phyloP scores from a whole-genome alignment of 2,329 filamentous ascomycete genomes.

The Trichophyton rubrum region DNA sequence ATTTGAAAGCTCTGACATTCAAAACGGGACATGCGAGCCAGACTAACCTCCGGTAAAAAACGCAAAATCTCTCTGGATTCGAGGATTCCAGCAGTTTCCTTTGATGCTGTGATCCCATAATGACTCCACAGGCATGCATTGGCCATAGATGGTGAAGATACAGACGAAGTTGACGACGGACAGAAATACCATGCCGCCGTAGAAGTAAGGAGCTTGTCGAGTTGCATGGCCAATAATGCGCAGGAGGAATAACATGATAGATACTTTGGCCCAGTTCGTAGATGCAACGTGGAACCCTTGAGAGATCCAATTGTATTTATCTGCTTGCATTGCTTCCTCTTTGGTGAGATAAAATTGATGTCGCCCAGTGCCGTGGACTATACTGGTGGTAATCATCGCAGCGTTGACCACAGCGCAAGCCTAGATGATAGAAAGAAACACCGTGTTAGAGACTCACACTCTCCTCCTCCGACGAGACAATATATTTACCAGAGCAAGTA shows the following conservation, averaged over 20 bases:
- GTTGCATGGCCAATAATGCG: constrained; percentile 9
- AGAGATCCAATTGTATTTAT: constrained; percentile 10
- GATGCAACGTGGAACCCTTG: constrained; percentile 9
- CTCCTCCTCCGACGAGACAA: neutral
- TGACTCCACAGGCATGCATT: constrained; percentile 6
- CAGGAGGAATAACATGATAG: constrained; percentile 9
- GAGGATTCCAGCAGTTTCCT: constrained; percentile 7
- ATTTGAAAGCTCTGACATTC: neutral
- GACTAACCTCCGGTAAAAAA: constrained; percentile 2
- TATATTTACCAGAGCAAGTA: constrained; percentile 7
- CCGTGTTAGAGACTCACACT: neutral
- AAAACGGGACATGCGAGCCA: neutral
- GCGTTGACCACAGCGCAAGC: constrained; percentile 7
- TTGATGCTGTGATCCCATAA: constrained; percentile 8
- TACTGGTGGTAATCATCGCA: constrained; percentile 3
- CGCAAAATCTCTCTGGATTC: constrained; percentile 7
- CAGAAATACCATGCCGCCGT: constrained; percentile 6
- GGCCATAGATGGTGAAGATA: constrained; percentile 7
- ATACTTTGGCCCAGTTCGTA: constrained; percentile 11
- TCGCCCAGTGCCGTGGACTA: constrained; percentile 7
- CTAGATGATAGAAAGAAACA: neutral
- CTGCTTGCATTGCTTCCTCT: constrained; percentile 7
- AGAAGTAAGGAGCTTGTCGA: constrained; percentile 3
- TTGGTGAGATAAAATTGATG: constrained; percentile 8
- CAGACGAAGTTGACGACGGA: constrained; percentile 7